These are phyloP conservation scores for Aspergillus sclerotioniger DNA, from an alignment of 495 filamentous ascomycete genomes.

Conservation along the genomic window DNA sequence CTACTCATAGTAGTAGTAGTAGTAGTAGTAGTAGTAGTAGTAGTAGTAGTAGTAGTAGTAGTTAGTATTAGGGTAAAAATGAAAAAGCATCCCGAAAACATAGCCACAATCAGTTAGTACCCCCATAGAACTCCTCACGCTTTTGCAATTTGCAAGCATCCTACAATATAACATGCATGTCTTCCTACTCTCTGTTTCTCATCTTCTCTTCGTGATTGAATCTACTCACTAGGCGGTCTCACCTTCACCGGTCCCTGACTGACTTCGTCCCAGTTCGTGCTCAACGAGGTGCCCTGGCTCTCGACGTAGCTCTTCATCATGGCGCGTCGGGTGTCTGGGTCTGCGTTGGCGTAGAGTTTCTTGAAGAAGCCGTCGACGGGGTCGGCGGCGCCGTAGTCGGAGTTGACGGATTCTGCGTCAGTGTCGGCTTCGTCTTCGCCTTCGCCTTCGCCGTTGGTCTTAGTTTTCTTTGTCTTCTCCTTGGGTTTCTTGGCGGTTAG, in stretches of 20 bases:
- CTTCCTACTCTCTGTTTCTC: neutral
- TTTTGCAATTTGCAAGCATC: too few relatives aligned
- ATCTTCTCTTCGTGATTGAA: neutral
- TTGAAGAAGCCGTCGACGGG: conserved; percentile 90
- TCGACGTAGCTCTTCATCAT: conserved; percentile 98
- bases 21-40: too few relatives aligned
- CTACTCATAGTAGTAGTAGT: too few relatives aligned
- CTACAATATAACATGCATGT: neutral
- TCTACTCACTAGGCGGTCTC: conserved; percentile 55
- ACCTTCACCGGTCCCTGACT: conserved; percentile 68
- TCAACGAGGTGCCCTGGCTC: conserved; percentile 89
- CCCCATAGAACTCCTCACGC: too few relatives aligned
- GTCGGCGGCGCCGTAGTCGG: conserved; percentile 63
- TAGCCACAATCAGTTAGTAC: too few relatives aligned
- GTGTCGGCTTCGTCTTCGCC: conserved; percentile 25
- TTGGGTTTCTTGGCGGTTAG: conserved; percentile 46
- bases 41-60: too few relatives aligned
- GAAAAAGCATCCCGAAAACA: too few relatives aligned
- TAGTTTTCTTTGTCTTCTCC: conserved; percentile 1
- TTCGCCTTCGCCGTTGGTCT: conserved; percentile 15
- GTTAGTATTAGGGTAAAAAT: too few relatives aligned
- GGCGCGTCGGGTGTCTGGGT: conserved; percentile 77
- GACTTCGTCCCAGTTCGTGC: conserved; percentile 91
- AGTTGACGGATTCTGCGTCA: conserved; percentile 34
- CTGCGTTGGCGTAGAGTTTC: conserved; percentile 76